phyloP scores from a whole-genome alignment of 2,329 filamentous ascomycete species.

The Alternaria sp. region DNA sequence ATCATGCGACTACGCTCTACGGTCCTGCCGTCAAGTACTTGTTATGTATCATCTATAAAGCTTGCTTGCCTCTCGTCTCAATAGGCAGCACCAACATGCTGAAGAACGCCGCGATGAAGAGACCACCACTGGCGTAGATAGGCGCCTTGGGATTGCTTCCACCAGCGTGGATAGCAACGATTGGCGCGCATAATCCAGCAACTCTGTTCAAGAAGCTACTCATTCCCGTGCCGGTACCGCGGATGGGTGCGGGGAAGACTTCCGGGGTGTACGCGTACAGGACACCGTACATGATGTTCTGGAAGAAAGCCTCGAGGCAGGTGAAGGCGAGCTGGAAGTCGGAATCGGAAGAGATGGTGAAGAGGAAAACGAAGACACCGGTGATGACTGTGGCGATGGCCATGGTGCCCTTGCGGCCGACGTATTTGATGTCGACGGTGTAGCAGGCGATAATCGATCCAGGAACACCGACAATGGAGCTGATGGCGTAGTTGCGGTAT shows the following conservation, averaged over 20 bases:
- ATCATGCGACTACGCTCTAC: background rate
- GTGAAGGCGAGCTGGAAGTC: slow-evolving; percentile 70
- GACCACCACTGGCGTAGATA: slow-evolving; percentile 55
- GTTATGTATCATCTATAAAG: slow-evolving; percentile 38
- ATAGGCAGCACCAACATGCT: slow-evolving; percentile 56
- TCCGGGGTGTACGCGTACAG: slow-evolving; percentile 81
- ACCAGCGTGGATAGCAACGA: slow-evolving; percentile 65
- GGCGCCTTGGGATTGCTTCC: slow-evolving; percentile 52
- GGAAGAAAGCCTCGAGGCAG: slow-evolving; percentile 73
- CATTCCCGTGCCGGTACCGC: slow-evolving; percentile 76
- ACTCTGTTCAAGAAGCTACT: slow-evolving; percentile 75
- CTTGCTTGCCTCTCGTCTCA: slow-evolving; percentile 56
- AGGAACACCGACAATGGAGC: slow-evolving; percentile 77
- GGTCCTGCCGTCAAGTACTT: background rate
- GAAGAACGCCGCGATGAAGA: slow-evolving; percentile 56
- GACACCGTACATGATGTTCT: slow-evolving; percentile 69
- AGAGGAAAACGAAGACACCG: slow-evolving; percentile 74
- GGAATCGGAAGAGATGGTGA: slow-evolving; percentile 65
- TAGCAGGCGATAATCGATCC: slow-evolving; percentile 78
- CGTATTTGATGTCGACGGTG: slow-evolving; percentile 74
- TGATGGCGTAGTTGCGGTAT: slow-evolving; percentile 86
- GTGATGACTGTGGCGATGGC: slow-evolving; percentile 72
- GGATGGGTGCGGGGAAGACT: slow-evolving; percentile 75
- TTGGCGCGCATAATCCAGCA: slow-evolving; percentile 72
- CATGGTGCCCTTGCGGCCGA: slow-evolving; percentile 77